Evolutionary conservation across 805 yeast genomes (phyloP), one percentile per base, ranked within the genome.

Genomic region (Babjeviella inositovora): DNA sequence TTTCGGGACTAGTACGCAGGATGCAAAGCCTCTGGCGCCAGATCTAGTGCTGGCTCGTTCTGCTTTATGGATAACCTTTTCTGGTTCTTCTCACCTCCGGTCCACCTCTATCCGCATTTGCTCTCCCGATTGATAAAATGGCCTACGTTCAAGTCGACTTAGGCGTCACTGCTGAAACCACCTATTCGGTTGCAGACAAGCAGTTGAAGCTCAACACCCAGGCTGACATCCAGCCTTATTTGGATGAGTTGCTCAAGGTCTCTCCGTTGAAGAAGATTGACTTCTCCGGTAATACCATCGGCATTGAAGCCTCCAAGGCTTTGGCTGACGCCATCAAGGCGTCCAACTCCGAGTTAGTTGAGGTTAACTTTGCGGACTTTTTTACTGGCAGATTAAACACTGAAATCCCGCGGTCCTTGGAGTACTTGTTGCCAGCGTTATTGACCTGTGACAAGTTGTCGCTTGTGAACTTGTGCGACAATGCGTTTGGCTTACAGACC

Each of bases 401-500:
- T 28, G 99, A 90, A 51, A 92, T 90, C 32, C 97, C 96, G 11
- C 65, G 70, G 32, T 70, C 93, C 4, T 62, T 90, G 43, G 67
- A 65, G 28, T 57, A 61, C 33, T 56, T 90, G 32, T 65, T 85
- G 31, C 77, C 84, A 11, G 76, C 79, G 2, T 58, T 90, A 25
- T 55, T 80, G 33, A 48, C 66, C 32, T 72, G 81, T 35, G 66
- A 73, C 23, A 63, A 74, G 14, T 58, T 87, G 35, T 63, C 64
- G 31, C 70, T 81, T 18, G 56, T 90, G 29, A 79, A 90, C 47
- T 58, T 90, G 32, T 73, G 93, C 38, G 98, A 90, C 48, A 90
- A 90, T 45, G 99, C 99, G 0, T 76, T 87, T 45, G 99, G 99
- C 8, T 73, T 90, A 41, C 92, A 90, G 41, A 79, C 97, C 13